Evolutionary conservation across 345 rosid genomes (phyloP).

Genomic region (Nephelium lappaceum): DNA sequence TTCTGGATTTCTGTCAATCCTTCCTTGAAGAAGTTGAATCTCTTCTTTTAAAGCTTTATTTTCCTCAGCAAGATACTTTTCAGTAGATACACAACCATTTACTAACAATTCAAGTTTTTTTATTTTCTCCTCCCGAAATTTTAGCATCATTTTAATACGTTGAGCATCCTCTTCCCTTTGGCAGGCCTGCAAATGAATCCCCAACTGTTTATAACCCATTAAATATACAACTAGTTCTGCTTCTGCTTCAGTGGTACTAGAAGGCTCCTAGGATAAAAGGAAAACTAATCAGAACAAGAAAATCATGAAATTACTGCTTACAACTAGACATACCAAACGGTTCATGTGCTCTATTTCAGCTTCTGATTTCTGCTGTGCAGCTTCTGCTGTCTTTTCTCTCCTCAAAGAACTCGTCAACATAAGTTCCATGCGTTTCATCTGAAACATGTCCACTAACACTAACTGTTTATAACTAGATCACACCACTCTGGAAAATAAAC

Average conservation of each 20-base stretch:
- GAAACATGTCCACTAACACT: conserved; percentile 30
- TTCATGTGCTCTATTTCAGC: conserved; percentile 65
- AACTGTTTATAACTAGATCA: conserved; percentile 12
- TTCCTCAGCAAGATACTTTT: conserved; percentile 61
- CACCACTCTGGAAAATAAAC: conserved; percentile 15
- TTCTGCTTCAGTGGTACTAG: conserved; percentile 8
- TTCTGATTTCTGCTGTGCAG: conserved; percentile 47
- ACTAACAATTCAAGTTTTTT: conserved; percentile 56
- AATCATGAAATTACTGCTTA: conserved; percentile 12
- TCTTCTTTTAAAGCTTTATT: conserved; percentile 64
- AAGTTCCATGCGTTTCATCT: conserved; percentile 44
- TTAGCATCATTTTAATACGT: conserved; percentile 49
- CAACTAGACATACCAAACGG: conserved; percentile 55
- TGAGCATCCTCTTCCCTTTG: conserved; percentile 69
- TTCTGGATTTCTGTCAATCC: conserved; percentile 62
- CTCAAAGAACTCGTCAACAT: conserved; percentile 61
- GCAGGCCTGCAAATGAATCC: conserved; percentile 51
- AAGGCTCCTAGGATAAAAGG: neutral
- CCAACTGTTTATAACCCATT: conserved; percentile 25
- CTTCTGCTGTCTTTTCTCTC: conserved; percentile 70
- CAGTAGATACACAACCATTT: conserved; percentile 51
- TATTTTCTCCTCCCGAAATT: conserved; percentile 65
- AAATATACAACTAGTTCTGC: neutral
- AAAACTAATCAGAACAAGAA: conserved; percentile 3
- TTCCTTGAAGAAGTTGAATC: conserved; percentile 60